Evolutionary conservation across 352 stramenopile genomes (phyloP).

Genomic region (Globisporangium alternatum): DNA sequence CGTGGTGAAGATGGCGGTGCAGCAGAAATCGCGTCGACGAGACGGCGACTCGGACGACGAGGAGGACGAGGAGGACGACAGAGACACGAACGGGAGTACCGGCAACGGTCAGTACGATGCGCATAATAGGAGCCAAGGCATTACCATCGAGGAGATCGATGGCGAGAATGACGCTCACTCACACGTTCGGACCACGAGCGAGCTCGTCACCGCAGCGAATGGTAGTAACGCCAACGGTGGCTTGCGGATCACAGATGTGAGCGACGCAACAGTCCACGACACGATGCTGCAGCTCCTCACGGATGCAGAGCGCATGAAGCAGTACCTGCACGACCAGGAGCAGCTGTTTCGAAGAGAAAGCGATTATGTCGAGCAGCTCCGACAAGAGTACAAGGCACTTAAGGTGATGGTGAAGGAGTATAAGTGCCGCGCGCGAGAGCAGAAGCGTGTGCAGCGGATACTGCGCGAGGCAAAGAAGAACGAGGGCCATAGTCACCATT

Average conservation of each 20-base stretch:
- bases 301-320: slow-evolving; percentile 31
- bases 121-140: not conserved
- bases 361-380: slow-evolving; percentile 24
- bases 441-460: slow-evolving; percentile 30
- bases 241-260: slow-evolving; percentile 5
- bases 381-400: slow-evolving; percentile 39
- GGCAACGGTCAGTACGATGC: slow-evolving; percentile 3
- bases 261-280: slow-evolving; percentile 31
- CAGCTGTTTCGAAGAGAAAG: slow-evolving; percentile 27
- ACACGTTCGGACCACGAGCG: not conserved
- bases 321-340: slow-evolving; percentile 35
- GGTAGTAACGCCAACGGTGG: not conserved
- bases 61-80: not conserved
- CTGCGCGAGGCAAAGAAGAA: slow-evolving; percentile 23
- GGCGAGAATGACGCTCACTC: not conserved
- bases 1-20: slow-evolving; percentile 15
- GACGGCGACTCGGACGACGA: slow-evolving; percentile 6
- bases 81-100: slow-evolving; percentile 2
- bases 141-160: slow-evolving; percentile 19
- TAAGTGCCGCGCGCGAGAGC: slow-evolving; percentile 31
- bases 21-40: not conserved
- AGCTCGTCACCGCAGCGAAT: not conserved
- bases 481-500: slow-evolving; percentile 12
- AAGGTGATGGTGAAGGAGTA: slow-evolving; percentile 37
- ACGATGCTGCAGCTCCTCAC: slow-evolving; percentile 26